Percentiles rank a stretch among this genome's conserved stretches.
These are phyloP conservation scores for Mallotus nudiflorus DNA, from an alignment of 345 rosid genomes.

Conservation along the genomic window DNA sequence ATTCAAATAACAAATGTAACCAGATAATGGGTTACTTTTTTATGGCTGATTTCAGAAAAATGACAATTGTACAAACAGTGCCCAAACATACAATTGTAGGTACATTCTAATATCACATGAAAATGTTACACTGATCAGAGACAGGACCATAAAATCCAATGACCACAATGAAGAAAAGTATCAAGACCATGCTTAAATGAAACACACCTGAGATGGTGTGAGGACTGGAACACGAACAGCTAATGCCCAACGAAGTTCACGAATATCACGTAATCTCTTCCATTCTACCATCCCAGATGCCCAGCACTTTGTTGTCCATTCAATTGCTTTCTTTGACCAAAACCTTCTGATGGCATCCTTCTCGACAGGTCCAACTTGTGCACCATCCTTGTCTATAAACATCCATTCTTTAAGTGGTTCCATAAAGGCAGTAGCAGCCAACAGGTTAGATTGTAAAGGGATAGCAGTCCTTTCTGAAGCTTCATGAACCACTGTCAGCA, in stretches of 20 bases:
- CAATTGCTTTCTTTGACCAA: constrained; percentile 89
- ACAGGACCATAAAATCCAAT: constrained; percentile 4
- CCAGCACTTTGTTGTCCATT: constrained; percentile 91
- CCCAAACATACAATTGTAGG: neutral
- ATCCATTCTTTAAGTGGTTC: constrained; percentile 99
- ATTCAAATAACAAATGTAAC: neutral
- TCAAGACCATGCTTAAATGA: neutral
- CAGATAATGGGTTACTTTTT: neutral
- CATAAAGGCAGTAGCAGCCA: constrained; percentile 99
- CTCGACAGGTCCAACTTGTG: constrained; percentile 88
- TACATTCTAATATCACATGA: neutral
- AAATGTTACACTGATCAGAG: neutral
- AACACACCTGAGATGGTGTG: constrained; percentile 83
- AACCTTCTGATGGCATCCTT: constrained; percentile 93
- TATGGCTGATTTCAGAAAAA: neutral
- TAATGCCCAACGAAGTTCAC: constrained; percentile 98
- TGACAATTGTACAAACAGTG: neutral
- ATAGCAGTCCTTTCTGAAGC: constrained; percentile 96
- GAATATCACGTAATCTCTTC: constrained; percentile 95
- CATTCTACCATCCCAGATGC: constrained; percentile 96
- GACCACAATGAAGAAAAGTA: constrained; percentile 13
- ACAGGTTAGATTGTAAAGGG: constrained; percentile 92
- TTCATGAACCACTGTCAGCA: constrained; percentile 93
- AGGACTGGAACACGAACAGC: constrained; percentile 93
- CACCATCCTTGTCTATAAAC: constrained; percentile 73